Base-by-base conservation (phyloP, 768 basidiomycete genomes). In the Serendipita sp. region DNA sequence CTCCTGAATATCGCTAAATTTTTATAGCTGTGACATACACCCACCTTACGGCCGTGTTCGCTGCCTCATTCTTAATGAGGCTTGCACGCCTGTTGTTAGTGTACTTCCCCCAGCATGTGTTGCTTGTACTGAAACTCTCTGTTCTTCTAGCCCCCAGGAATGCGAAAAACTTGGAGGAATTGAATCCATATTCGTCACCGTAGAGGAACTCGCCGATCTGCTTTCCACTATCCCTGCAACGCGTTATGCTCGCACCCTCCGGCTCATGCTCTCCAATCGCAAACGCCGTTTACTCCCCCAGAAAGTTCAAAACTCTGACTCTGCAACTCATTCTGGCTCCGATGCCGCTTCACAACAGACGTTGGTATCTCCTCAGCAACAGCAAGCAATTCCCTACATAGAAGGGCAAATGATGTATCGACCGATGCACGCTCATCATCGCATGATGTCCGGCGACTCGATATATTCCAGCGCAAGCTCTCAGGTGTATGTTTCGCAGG, bases 31-130 rank as follows among this genome's bases (percentile, higher is more conserved):
- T 92, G n/a, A 86, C 90, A 71, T 87, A 88, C 69, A 88, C 88
- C 13, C 93, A 97, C 71, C 89, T 90, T 45, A 90, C 91, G 33
- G 93, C 93, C 3, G 95, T 93, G 0, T 97, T 97, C 74, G 82
- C 89, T 23, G 93, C 92, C 11, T 90, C 91, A 2, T 88, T 97
- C 73, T 77, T 95, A 65, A 78, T 97, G 58, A 85, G 93, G 36
- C 77, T 96, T 55, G 83, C 86, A 43, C 83, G 93, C 29, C 78
- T 97, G 44, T 94, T 96, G 89, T 91, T 71, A 74, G 88, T 74
- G 1, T 10, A 33, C 52, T 33, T 65, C 29, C 11, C 11, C 0
- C n/a, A 16, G 16, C 40, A 6, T 33, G 34, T 16, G 3, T 33
- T 23, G 44, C 31, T 10, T 10, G 34, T 23, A 31, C 48, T 63